Base-by-base conservation (phyloP, 805 yeast species). In the Kodamaea laetipori region DNA sequence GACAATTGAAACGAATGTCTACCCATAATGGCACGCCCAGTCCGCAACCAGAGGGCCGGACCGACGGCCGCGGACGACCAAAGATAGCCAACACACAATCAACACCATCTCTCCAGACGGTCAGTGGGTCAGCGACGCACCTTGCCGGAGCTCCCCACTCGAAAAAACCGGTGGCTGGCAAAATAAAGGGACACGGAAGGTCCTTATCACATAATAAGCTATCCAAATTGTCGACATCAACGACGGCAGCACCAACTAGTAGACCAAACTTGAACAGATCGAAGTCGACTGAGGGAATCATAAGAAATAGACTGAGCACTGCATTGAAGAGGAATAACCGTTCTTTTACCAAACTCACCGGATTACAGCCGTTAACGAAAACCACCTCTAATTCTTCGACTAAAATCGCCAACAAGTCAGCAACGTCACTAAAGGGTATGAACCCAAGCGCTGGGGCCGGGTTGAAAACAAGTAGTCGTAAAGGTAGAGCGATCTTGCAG, bases 241-340 rank as follows among this genome's bases (percentile, higher is more conserved):
- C 47, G 30, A n/a, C 45, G 9, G 24, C 41, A 17, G 32, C 30
- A 11, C 36, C 38, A 6, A 23, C 27, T 3, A 17, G 55, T 4
- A 38, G 71, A 27, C 75, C 74, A 4, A 44, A 55, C 19, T 54
- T 71, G 37, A 61, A 58, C 48, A 50, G 74, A 41, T 67, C 74
- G 15, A 70, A 67, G 41, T 69, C 74, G 7, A 61, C 73, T 2
- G 76, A 71, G 43, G 74, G 69, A 1, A 56, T 70, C 13, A 43
- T 58, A 7, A 56, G 64, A 33, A 47, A 61, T 13, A 34, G 57
- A 16, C 49, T 41, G 47, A 44, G 49, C n/a, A 49, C 55, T 2
- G 53, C 53, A 3, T 45, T 64, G 24, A 67, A 60, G 34, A 48
- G 73, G 31, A 68, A 60, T 46, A 66, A 63, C 49, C 52, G 71